Evolutionary conservation across 2,329 filamentous ascomycete genomes (phyloP).

Genomic region (Teratosphaeria destructans): DNA sequence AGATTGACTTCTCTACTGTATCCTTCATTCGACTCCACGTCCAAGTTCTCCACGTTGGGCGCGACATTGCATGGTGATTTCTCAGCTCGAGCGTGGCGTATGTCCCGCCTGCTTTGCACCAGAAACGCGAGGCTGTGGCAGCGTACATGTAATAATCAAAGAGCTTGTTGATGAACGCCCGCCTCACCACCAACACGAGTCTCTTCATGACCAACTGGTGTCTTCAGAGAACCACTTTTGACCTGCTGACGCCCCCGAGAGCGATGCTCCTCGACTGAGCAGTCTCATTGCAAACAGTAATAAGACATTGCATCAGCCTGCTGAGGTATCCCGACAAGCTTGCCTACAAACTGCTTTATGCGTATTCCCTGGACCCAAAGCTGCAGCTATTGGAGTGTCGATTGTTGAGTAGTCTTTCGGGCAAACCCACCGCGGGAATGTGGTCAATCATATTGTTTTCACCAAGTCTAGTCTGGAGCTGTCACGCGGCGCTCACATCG

Average conservation of each 20-base stretch:
- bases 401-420: constrained; percentile 1
- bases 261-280: not conserved
- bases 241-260: constrained; percentile 1
- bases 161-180: not conserved
- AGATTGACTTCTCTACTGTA: no score
- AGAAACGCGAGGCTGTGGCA: not conserved
- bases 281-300: not conserved
- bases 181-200: not conserved
- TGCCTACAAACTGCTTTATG: constrained; percentile 16
- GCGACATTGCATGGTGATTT: no score
- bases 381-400: not conserved
- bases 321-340: constrained; percentile 10
- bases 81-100: not conserved
- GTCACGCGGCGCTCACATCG: constrained; percentile 7
- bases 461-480: constrained; percentile 21
- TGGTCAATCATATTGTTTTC: constrained; percentile 21
- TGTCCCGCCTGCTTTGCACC: not conserved
- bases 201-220: not conserved
- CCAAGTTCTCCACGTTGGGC: no score
- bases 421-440: constrained; percentile 19
- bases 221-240: constrained; percentile 3
- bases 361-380: not conserved
- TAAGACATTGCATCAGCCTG: constrained; percentile 7
- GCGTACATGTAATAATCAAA: not conserved
- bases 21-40: no score